Base-by-base conservation (phyloP, 2,329 filamentous ascomycete genomes). In the Penicillium occitanis region DNA sequence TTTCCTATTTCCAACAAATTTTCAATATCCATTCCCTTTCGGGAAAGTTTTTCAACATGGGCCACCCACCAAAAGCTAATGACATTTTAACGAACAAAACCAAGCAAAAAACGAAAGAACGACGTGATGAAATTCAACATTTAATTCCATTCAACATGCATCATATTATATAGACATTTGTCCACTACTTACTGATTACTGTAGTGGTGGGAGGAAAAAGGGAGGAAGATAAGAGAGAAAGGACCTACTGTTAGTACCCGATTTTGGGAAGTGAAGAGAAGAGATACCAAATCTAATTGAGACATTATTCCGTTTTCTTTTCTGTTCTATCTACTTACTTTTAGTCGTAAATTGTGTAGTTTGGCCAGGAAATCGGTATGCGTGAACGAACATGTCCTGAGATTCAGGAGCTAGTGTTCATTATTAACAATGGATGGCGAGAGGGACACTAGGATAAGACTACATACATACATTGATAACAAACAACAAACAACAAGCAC, bases 71-170 rank as follows among this genome's bases (percentile, higher is more conserved):
- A 51, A 48, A 42, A 46, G 44, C 53, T 63, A 58, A 66, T 63
- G 60, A 66, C 17, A 51, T 30, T 37, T 25, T 13, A 51, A 57
- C 33, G 53, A 13, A 57, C 61, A 13, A 61, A 55, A 57, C n/a
- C 2, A 14, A 44, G 17, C 48, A 28, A 51, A 33, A 28, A 22
- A 4, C 19, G n/a, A 13, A 48, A 42, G 57, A 48, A 64, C 63
- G 55, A 65, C 55, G 63, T 65, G 61, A 67, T 53, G 66, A 65
- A 67, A 67, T 67, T 67, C 66, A 67, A 67, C 66, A 67, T 67
- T 67, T 64, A 62, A 66, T 63, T 63, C 61, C 65, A 66, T 66
- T 66, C 65, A 66, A 66, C 65, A 66, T 63, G 65, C 65, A 66
- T 62, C 57, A 59, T 64, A 22, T 25, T 40, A 37, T 40, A 28